A percentile compares a stretch with the other conserved stretches of the same genome.
Conservation (phyloP, 164 flowering plant genomes). For the Protea cynaroides region DNA sequence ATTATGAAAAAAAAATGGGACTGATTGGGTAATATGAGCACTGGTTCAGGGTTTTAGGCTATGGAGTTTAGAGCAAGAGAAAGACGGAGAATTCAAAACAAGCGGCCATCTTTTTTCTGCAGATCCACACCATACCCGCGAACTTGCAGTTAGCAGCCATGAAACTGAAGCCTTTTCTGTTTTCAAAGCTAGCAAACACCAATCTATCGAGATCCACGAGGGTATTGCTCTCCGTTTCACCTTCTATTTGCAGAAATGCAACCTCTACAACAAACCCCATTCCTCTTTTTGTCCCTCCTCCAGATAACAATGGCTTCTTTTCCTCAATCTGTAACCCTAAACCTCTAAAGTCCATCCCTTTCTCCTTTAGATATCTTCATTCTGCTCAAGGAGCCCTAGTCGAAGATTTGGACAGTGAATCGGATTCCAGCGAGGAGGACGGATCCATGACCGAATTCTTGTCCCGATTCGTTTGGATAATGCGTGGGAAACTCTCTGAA, state of each 20-base stretch:
- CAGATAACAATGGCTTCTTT: neutral
- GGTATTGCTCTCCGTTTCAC: conserved; percentile 5
- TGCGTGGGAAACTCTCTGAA: conserved; percentile 60
- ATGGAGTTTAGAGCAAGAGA: too few species aligned
- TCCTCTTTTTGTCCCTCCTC: conserved; percentile 8
- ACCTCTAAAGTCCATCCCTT: conserved; percentile 3
- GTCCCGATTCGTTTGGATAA: conserved; percentile 69
- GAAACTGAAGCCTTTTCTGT: conserved; percentile 32
- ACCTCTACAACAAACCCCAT: conserved; percentile 10
- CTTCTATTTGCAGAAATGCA: conserved; percentile 8
- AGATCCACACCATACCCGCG: too few species aligned
- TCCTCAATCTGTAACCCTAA: conserved; percentile 8
- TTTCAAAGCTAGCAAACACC: conserved; percentile 19
- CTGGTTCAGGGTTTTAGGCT: too few species aligned
- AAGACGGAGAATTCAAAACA: too few species aligned
- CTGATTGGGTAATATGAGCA: too few species aligned
- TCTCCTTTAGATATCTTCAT: conserved; percentile 20
- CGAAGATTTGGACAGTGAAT: neutral
- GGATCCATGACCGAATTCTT: conserved; percentile 67
- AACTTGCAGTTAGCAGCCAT: conserved; percentile 11
- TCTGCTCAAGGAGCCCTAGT: conserved; percentile 19
- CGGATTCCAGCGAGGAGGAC: conserved; percentile 23
- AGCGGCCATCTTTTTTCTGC: too few species aligned
- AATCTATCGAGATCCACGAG: conserved; percentile 24
- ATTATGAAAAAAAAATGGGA: too few species aligned